Evolutionary conservation across 768 basidiomycete species (phyloP).

Genomic region (Mycena vitilis): DNA sequence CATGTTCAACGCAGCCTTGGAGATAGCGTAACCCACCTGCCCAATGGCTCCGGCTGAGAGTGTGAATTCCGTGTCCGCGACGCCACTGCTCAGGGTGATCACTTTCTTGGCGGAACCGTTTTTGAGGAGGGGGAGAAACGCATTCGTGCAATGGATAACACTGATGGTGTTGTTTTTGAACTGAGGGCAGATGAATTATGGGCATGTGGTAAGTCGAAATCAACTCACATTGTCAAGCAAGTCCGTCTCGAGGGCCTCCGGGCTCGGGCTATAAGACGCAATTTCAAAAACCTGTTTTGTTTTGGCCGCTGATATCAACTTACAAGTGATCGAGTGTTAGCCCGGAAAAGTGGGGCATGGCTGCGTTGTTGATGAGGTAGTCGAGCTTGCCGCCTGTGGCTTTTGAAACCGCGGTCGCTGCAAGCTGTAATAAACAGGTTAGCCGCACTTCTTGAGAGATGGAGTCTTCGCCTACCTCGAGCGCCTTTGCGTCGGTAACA

Average conservation of each 20-base stretch:
- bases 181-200: too few species aligned
- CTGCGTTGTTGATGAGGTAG: slow-evolving; percentile 21
- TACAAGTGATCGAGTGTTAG: slow-evolving; percentile 12
- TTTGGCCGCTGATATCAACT: too few species aligned
- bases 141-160: slow-evolving; percentile 16
- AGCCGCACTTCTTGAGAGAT: too few species aligned
- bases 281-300: neutral
- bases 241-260: slow-evolving; percentile 16
- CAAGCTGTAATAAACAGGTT: neutral
- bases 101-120: slow-evolving; percentile 41
- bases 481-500: slow-evolving; percentile 16
- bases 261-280: neutral
- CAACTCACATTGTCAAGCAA: neutral
- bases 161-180: slow-evolving; percentile 20
- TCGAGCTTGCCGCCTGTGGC: slow-evolving; percentile 12
- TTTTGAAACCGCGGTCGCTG: slow-evolving; percentile 7
- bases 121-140: slow-evolving; percentile 22
- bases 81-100: slow-evolving; percentile 45
- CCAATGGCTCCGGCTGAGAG: slow-evolving; percentile 27
- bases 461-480: neutral
- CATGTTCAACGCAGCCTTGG: slow-evolving; percentile 54
- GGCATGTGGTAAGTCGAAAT: too few species aligned
- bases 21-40: slow-evolving; percentile 44
- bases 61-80: slow-evolving; percentile 44
- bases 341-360: neutral